Base-by-base conservation (phyloP, 2,329 filamentous ascomycete species). In the Sclerotinia sclerotiorum region DNA sequence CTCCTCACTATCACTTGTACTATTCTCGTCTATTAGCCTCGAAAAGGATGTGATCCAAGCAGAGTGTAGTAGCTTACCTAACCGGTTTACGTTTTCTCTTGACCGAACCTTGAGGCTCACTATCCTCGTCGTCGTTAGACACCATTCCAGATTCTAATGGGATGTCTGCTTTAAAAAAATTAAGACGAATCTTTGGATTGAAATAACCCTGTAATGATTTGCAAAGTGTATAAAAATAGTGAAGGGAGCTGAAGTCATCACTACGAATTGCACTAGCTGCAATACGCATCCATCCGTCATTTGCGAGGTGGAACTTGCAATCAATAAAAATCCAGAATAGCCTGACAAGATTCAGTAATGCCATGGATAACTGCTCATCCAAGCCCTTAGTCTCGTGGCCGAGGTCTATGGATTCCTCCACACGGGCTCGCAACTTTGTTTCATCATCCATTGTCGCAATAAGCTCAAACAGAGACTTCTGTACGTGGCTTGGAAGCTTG, bases 21-120 rank as follows among this genome's bases (percentile, higher is more conserved):
- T 61, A 2, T 27, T 61, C n/a, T 51, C 8, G n/a, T 13, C 32
- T 39, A 21, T 63, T 51, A 63, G 60, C 29, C 17, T 39, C 39
- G 42, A 39, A 44, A 7, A 61, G 11, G 8, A 11, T 51, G 5
- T 24, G 13, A 2, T 35, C 11, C n/a, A 35, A 32, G 17, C 8
- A 21, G 21, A 48, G 48, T 51, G 15, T 5, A 49, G n/a, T 46
- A 24, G 69, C 71, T 68, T 71, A 73, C 72, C 52, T 69, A 32
- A 68, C 10, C 54, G 29, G 35, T 68, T 13, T 24, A 24, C 48
- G 32, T 24, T 68, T 69, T 44, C 81, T 82, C 70, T 81, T 84
- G 72, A 81, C 79, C 24, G 81, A 77, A n/a, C 80, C 76, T 51
- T 75, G 69, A n/a, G 70, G 68, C 24, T 74, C 75, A 48, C 70